Evolutionary conservation across 1,284 basidiomycete genomes (phyloP).

Genomic region (Cryptococcus sp.): DNA sequence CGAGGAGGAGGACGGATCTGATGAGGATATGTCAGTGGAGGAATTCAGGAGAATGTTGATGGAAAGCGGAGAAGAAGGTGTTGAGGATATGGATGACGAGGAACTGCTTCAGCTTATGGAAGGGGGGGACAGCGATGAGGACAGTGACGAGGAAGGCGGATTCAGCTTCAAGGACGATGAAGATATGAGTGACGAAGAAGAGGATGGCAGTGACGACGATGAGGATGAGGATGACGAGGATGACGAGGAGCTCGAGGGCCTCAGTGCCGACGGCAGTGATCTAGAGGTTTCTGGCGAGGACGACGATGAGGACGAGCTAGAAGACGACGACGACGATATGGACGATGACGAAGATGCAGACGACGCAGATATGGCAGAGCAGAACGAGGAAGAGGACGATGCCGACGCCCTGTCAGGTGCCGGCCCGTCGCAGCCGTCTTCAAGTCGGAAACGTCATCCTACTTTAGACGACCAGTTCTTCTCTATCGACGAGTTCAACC

Average conservation of each 20-base stretch:
- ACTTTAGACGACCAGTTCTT: slow-evolving; percentile 94
- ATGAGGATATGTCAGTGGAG: slow-evolving; percentile 45
- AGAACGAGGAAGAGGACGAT: slow-evolving; percentile 53
- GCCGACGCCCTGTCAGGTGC: slow-evolving; percentile 34
- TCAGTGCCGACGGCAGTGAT: slow-evolving; percentile 1
- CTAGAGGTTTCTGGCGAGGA: slow-evolving; percentile 1
- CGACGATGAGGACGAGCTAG: slow-evolving; percentile 1
- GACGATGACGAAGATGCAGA: slow-evolving; percentile 37
- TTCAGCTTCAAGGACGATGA: slow-evolving; percentile 7
- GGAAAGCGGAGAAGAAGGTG: slow-evolving; percentile 24
- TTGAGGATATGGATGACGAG: slow-evolving; percentile 25
- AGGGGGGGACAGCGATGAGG: slow-evolving; percentile 14
- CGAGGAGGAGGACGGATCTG: slow-evolving; percentile 40
- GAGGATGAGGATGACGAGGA: slow-evolving; percentile 21
- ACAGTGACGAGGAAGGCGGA: slow-evolving; percentile 11
- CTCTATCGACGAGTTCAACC: slow-evolving; percentile 83
- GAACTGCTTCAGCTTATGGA: slow-evolving; percentile 22
- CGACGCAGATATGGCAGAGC: slow-evolving; percentile 59
- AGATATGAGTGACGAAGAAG: slow-evolving; percentile 5
- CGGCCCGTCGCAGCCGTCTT: slow-evolving; percentile 42
- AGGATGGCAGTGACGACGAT: slow-evolving; percentile 17
- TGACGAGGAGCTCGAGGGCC: slow-evolving; percentile 11
- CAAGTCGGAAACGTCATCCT: slow-evolving; percentile 54
- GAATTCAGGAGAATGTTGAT: slow-evolving; percentile 44
- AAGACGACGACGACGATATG: slow-evolving; percentile 31